A percentile compares a stretch with the other conserved stretches of the same genome.
These are phyloP conservation scores for Xylaria sp. DNA, from an alignment of 2,329 filamentous ascomycete species.

Conservation along the genomic window DNA sequence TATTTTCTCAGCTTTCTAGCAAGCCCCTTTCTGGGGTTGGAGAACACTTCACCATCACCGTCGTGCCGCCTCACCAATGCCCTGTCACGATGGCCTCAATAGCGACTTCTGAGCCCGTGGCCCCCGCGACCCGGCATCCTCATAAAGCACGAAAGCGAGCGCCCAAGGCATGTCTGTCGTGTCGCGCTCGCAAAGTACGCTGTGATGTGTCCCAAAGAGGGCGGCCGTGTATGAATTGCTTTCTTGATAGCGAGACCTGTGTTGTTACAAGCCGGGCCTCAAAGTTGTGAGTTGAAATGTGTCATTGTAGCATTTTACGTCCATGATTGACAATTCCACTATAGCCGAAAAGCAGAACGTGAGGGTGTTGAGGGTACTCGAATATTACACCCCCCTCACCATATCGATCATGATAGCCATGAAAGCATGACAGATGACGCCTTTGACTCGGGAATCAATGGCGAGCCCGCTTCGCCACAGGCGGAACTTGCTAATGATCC, in stretches of 20 bases:
- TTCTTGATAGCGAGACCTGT: slow-evolving; percentile 54
- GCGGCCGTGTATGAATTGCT: slow-evolving; percentile 58
- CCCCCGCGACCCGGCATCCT: slow-evolving; percentile 41
- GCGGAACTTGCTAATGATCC: slow-evolving; percentile 23
- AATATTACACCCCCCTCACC: slow-evolving; percentile 40
- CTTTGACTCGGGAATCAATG: slow-evolving; percentile 38
- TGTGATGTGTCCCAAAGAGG: slow-evolving; percentile 57
- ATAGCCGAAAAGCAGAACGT: slow-evolving; percentile 40
- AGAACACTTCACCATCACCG: neutral
- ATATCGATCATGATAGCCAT: slow-evolving; percentile 35
- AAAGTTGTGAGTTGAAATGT: slow-evolving; percentile 44
- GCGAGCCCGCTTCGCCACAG: slow-evolving; percentile 30
- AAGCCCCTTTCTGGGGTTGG: neutral
- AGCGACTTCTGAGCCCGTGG: slow-evolving; percentile 29
- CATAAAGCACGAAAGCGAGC: slow-evolving; percentile 52
- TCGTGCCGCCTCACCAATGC: neutral
- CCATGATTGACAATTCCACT: slow-evolving; percentile 17
- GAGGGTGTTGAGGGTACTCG: slow-evolving; percentile 39
- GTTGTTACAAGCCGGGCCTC: slow-evolving; percentile 49
- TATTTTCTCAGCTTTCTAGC: slow-evolving; percentile 12
- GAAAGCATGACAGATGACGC: slow-evolving; percentile 38
- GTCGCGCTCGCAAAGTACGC: slow-evolving; percentile 56
- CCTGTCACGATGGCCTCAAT: slow-evolving; percentile 29
- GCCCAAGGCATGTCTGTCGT: slow-evolving; percentile 57
- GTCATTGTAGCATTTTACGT: neutral